Base-by-base conservation (phyloP, 1,284 basidiomycete genomes). In the Ustilago lituana region DNA sequence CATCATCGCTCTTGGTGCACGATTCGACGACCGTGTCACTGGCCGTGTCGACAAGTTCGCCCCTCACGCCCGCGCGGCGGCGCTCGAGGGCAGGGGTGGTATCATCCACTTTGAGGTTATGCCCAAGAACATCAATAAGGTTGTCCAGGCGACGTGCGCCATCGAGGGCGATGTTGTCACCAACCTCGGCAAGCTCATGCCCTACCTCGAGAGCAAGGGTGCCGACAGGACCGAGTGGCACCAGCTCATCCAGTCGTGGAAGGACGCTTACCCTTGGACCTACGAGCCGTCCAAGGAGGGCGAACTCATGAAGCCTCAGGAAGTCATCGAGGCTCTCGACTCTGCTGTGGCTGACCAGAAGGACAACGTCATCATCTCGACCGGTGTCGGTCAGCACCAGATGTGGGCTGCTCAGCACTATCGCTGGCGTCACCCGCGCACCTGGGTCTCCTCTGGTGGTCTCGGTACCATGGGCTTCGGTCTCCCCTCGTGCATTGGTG, bases 121-220 rank as follows among this genome's bases (percentile, higher is more conserved):
- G 85, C 93, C 95, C 46, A 98, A 98, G 87, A 98, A 98, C 85
- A 88, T 98, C 85, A 98, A 98, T 88, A 98, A 98, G 85, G 94
- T 98, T 64, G 89, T 98, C 50, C 90, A 98, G 74, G 94, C 96
- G 23, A 90, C 91, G 45, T 91, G 97, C 64, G 92, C 96, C 49
- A 87, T 98, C 74, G 88, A 97, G 48, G 95, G 95, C 49, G 95
- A 98, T 81, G 94, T 98, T 53, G 87, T 91, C 23, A 84, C 89
- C 45, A 95, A 93, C 82, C 84, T 98, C 66, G 88, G 86, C 20
- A 86, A 89, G 35, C 87, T 98, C 67, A 89, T 97, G 20, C 92
- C 93, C 5, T 84, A 91, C 83, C 56, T 82, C 29, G 46, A 57
- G 15, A 15, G 37, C 31, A 47, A 52, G 6, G 38, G 24, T 2